Percentiles rank a stretch among this genome's conserved stretches.
Conservation (phyloP, 1,139 yeast genomes). For the Pichia sp. region DNA sequence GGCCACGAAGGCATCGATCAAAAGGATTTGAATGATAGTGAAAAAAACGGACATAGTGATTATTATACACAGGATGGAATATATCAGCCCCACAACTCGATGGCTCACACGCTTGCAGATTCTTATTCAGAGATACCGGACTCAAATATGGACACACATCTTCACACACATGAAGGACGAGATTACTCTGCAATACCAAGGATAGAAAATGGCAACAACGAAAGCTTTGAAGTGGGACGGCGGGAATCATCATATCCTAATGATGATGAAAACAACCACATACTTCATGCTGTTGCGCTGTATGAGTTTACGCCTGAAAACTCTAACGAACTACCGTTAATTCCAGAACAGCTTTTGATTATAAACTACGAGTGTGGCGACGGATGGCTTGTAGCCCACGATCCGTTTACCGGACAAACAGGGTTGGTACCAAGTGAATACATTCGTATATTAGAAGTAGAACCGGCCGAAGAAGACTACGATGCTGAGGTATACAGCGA, state of each 20-base stretch:
- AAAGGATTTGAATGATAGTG: too few relatives aligned
- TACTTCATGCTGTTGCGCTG: conserved; percentile 53
- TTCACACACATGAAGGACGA: conserved; percentile 1
- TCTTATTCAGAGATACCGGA: background rate
- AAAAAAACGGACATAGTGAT: background rate
- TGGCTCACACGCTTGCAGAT: background rate
- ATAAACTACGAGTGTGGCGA: conserved; percentile 92
- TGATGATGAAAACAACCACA: conserved; percentile 27
- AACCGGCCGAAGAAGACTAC: conserved; percentile 14
- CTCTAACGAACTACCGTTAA: conserved; percentile 78
- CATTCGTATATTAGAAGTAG: conserved; percentile 49
- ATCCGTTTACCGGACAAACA: conserved; percentile 70
- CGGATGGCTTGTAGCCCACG: conserved; percentile 97
- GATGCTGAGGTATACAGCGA: conserved; percentile 8
- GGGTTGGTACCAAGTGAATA: conserved; percentile 96
- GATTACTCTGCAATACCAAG: background rate
- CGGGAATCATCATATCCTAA: background rate
- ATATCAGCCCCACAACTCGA: background rate
- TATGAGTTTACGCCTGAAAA: conserved; percentile 91
- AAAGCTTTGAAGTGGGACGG: background rate
- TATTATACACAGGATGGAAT: background rate
- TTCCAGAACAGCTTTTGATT: conserved; percentile 81
- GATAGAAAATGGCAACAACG: background rate
- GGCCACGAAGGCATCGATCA: background rate
- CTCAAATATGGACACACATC: background rate